Base-by-base conservation (phyloP, 2,329 filamentous ascomycete genomes). In the Aspergillus spinulosporus region DNA sequence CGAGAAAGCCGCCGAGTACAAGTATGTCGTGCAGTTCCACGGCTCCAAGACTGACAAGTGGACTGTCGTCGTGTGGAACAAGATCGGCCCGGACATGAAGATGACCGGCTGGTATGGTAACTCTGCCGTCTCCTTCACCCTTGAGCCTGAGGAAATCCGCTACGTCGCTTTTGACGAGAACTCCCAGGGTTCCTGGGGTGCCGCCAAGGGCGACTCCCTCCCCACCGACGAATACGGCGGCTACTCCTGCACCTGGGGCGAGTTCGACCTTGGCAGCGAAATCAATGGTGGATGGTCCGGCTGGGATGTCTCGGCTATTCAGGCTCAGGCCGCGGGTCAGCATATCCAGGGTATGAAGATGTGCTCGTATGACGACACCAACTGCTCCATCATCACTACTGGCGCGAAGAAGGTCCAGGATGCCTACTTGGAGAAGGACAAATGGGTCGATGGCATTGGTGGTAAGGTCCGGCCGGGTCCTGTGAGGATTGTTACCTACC, bases 61-160 rank as follows among this genome's bases (percentile, higher is more conserved):
- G 69, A 69, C 62, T 2, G 69, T 75, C 5, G 62, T 65, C 6
- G 58, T 76, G 61, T 76, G 74, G 74, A 76, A 76, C 64, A 76
- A 75, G 60, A 58, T 73, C 52, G 72, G 70, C 1, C 70, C 71
- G 0, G 65, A 70, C 37, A 66, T 65, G 5, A 65, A 67, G 39
- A 60, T 74, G 59, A 64, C 67, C 31, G 74, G 74, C 1, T 75
- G 72, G 68, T 76, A 73, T 56, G 68, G 69, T 0, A 57, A 71
- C 50, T 65, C 66, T 0, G 72, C 72, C 5, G 29, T 75, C 39
- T 66, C 51, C 2, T 71, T 76, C 45, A 63, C 61, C 11, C 63
- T 76, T 3, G 48, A 59, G 2, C 59, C 72, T 4, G 68, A 68
- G 2, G 68, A 71, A 49, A 68, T 64, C 36, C 64, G 64, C 28